These are phyloP conservation scores for Lasiodiplodia gonubiensis DNA, from an alignment of 2,329 filamentous ascomycete genomes.

Conservation along the genomic window DNA sequence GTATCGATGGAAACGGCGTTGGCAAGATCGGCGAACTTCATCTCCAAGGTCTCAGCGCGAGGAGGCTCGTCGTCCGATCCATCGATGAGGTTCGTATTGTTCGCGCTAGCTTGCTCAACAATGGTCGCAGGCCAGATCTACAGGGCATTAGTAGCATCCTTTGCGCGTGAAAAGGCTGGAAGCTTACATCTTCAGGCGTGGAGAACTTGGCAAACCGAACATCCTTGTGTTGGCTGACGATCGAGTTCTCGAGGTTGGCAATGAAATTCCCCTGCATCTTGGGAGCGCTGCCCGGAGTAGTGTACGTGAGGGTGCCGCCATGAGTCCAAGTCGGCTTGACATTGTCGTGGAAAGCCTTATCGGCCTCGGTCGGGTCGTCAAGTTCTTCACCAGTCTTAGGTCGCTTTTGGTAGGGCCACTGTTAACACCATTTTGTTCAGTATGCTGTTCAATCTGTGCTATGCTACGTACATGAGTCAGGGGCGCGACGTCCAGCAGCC, in stretches of 20 bases:
- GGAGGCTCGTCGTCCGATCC: constrained; percentile 21
- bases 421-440: constrained; percentile 48
- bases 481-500: constrained; percentile 33
- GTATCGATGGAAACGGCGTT: constrained; percentile 52
- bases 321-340: constrained; percentile 82
- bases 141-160: constrained; percentile 20
- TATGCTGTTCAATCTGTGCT: constrained; percentile 50
- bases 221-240: constrained; percentile 69
- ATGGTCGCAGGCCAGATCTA: constrained; percentile 27
- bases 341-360: constrained; percentile 72
- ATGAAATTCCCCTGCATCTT: constrained; percentile 57
- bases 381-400: constrained; percentile 70
- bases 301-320: constrained; percentile 73
- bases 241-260: constrained; percentile 59
- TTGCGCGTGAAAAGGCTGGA: neutral
- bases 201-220: constrained; percentile 69
- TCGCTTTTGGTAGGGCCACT: constrained; percentile 88
- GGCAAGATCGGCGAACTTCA: constrained; percentile 59
- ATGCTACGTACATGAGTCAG: constrained; percentile 51
- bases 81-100: constrained; percentile 18
- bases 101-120: constrained; percentile 1
- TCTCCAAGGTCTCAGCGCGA: constrained; percentile 22
- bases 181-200: constrained; percentile 50
- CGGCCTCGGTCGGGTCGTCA: constrained; percentile 66
- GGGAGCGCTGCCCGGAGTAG: constrained; percentile 51